These are phyloP conservation scores for Arabis alpina DNA, from an alignment of 345 rosid species.

Conservation along the genomic window DNA sequence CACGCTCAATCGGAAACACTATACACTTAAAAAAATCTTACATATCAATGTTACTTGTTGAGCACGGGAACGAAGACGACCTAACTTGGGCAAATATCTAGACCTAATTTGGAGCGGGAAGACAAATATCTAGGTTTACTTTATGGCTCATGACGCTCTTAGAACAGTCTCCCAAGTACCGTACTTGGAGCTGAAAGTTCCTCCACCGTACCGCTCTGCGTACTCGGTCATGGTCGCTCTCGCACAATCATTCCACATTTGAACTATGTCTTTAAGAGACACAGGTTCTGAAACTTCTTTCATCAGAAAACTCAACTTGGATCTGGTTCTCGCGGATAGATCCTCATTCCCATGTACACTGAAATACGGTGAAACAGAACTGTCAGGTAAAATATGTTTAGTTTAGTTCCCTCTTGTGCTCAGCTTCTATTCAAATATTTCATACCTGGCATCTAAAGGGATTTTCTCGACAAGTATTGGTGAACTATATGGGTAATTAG, in stretches of 20 bases:
- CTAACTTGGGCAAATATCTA: conserved; percentile 2
- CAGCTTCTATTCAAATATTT: neutral
- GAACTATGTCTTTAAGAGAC: conserved; percentile 65
- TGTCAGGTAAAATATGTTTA: neutral
- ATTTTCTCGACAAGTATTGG: conserved; percentile 63
- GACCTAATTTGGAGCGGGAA: neutral
- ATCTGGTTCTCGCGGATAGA: conserved; percentile 58
- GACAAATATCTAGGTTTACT: neutral
- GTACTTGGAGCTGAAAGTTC: conserved; percentile 74
- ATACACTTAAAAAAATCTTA: neutral
- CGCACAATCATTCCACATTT: conserved; percentile 69
- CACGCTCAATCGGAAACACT: neutral
- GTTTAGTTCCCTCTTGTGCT: conserved; percentile 1
- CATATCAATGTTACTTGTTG: conserved; percentile 1
- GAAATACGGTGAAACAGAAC: conserved; percentile 12
- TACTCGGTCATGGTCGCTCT: conserved; percentile 60
- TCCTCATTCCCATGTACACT: conserved; percentile 59
- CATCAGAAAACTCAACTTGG: conserved; percentile 55
- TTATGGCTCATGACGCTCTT: conserved; percentile 20
- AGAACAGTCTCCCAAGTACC: conserved; percentile 65
- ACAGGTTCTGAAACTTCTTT: conserved; percentile 57
- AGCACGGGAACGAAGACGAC: neutral
- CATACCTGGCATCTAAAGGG: conserved; percentile 63
- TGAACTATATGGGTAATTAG: conserved; percentile 68
- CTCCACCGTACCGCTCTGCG: conserved; percentile 60